Base-by-base conservation (phyloP, 805 yeast species). In the Pichia thaimueangensis region DNA sequence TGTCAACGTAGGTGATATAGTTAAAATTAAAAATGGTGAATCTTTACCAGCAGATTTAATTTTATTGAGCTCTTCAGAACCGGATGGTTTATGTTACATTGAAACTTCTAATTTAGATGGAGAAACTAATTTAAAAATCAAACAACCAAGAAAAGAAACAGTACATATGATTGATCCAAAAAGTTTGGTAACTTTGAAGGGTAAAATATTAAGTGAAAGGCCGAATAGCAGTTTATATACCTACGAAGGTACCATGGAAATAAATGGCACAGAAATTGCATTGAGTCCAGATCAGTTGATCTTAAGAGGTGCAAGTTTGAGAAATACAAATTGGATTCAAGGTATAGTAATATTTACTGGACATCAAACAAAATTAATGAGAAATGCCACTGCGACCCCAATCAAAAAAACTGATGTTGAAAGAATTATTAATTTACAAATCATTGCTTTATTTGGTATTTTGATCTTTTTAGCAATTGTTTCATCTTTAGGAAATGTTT, bases 61-160 rank as follows among this genome's bases (percentile, higher is more conserved):
- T 15, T 63, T 94, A 15, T 59, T 93, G 27, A 79, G 93, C 20
- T 87, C 97, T 0, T 91, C 97, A 0, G 99, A 93, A 62, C 99
- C 99, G 0, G 97, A 91, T 63, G 99, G 98, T 3, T 70, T 93
- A 47, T 94, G 98, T 61, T 93, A 93, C 56, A 86, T 94, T 43
- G 99, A 93, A 63, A 93, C 99, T 1, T 96, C 98, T 0, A 93
- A 93, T 56, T 69, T 93, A 52, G 99, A 93, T 63, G 99, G 99
- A 44, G 99, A 93, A 62, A 94, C 99, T 0, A 93, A 93, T 60
- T 71, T 93, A 55, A 93, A 93, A 58, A 93, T 93, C 58, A 94
- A 94, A 57, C 97, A 93, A 60, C 78, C 96, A 1, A 71, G 73
- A 39, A 68, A 75, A 2, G 96, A 88, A 55, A 93, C 98, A 0